Percentiles rank a stretch among this genome's conserved stretches.
These are phyloP conservation scores for Stramenopiles sp. DNA, from an alignment of 352 stramenopile species.

Conservation along the genomic window DNA sequence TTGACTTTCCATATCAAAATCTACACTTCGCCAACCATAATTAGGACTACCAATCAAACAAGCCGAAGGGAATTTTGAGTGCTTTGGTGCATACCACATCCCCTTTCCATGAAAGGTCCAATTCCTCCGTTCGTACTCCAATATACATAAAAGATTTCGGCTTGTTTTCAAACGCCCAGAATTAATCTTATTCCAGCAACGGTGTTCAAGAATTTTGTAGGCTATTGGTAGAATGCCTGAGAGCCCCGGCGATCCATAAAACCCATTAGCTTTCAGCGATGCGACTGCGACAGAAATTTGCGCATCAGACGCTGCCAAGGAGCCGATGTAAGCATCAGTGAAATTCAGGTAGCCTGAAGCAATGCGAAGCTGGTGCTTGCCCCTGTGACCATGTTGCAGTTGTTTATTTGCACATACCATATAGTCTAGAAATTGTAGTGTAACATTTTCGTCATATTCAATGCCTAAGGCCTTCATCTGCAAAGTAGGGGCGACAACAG, in stretches of 20 bases:
- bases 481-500: neutral
- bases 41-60: neutral
- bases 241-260: slow-evolving; percentile 25
- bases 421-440: neutral
- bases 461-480: neutral
- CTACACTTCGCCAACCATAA: neutral
- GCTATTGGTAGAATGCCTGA: slow-evolving; percentile 41
- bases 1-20: neutral
- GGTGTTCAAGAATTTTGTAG: slow-evolving; percentile 50
- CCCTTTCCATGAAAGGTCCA: slow-evolving; percentile 61
- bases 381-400: neutral
- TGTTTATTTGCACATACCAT: no score
- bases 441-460: neutral
- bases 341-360: slow-evolving; percentile 56
- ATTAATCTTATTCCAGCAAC: slow-evolving; percentile 19
- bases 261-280: slow-evolving; percentile 42
- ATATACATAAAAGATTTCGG: slow-evolving; percentile 23
- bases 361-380: slow-evolving; percentile 28
- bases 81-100: slow-evolving; percentile 34
- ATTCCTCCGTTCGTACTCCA: slow-evolving; percentile 37
- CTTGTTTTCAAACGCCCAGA: neutral
- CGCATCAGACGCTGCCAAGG: slow-evolving; percentile 31
- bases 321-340: slow-evolving; percentile 35
- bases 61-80: neutral
- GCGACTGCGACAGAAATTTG: slow-evolving; percentile 40